Evolutionary conservation across 176 grass and related monocot species (phyloP).

Genomic region (Tillandsia fasciculata): DNA sequence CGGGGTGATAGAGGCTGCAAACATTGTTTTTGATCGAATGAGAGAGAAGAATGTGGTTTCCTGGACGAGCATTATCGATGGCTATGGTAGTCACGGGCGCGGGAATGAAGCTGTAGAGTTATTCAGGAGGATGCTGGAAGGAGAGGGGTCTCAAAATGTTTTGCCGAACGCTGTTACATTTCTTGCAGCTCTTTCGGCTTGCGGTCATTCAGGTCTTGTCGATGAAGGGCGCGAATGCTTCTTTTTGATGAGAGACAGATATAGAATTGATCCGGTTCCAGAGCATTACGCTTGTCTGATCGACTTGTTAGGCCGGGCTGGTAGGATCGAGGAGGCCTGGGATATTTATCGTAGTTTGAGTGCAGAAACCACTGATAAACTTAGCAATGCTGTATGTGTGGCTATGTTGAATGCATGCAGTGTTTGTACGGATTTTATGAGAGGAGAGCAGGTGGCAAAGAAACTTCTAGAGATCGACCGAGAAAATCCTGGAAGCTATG

Average conservation of each 20-base stretch:
- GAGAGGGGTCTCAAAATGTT: constrained; percentile 11
- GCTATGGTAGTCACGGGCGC: constrained; percentile 30
- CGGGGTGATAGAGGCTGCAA: constrained; percentile 22
- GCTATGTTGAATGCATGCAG: constrained; percentile 47
- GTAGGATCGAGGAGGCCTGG: constrained; percentile 51
- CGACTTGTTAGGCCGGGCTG: constrained; percentile 41
- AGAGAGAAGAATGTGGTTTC: constrained; percentile 39
- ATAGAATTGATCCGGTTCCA: constrained; percentile 34
- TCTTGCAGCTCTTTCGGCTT: constrained; percentile 48
- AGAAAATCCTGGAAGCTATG: constrained; percentile 36
- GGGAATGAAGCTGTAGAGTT: constrained; percentile 31
- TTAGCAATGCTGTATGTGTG: constrained; percentile 31
- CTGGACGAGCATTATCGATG: constrained; percentile 59
- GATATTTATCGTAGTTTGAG: constrained; percentile 36
- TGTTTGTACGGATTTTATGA: constrained; percentile 37
- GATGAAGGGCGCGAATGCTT: constrained; percentile 33
- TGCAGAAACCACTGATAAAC: background rate
- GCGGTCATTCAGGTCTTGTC: constrained; percentile 45
- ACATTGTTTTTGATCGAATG: constrained; percentile 30
- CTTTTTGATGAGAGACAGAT: constrained; percentile 39
- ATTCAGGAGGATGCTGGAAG: constrained; percentile 41
- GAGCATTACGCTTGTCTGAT: constrained; percentile 53
- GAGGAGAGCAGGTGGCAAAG: constrained; percentile 35
- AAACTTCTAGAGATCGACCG: constrained; percentile 31
- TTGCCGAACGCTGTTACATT: constrained; percentile 58